Percentiles rank a stretch among this genome's conserved stretches.
phyloP scores from a whole-genome alignment of 768 basidiomycete genomes.

The Gelatoporia subvermispora region DNA sequence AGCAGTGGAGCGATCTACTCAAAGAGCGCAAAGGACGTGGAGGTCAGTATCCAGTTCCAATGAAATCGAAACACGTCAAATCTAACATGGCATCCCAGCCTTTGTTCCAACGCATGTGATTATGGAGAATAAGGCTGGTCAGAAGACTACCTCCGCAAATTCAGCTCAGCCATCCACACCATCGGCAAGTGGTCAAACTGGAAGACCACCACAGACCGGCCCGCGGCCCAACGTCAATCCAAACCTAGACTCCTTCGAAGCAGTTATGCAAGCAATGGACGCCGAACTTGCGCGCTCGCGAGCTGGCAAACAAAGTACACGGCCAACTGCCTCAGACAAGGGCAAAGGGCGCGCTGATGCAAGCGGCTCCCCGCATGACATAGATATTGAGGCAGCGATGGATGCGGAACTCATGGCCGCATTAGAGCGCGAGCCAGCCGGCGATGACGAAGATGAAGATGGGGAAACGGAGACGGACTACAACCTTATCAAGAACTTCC shows the following conservation, averaged over 20 bases:
- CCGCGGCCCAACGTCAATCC: constrained; percentile 50
- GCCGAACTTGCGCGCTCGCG: constrained; percentile 59
- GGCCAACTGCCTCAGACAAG: constrained; percentile 24
- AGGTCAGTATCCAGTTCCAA: no score
- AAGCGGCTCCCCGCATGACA: constrained; percentile 36
- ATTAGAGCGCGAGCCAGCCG: constrained; percentile 41
- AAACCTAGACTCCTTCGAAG: constrained; percentile 87
- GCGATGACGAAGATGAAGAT: constrained; percentile 46
- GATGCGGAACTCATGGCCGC: constrained; percentile 75
- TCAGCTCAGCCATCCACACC: background rate
- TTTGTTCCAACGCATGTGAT: constrained; percentile 19
- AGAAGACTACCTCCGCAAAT: background rate
- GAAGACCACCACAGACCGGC: constrained; percentile 23
- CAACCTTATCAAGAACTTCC: constrained; percentile 90
- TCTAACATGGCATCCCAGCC: constrained; percentile 6
- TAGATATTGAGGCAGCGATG: constrained; percentile 83
- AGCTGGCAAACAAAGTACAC: constrained; percentile 16
- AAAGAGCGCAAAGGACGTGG: constrained; percentile 73
- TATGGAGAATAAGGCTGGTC: constrained; percentile 5
- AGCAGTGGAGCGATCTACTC: constrained; percentile 88
- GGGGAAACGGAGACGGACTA: constrained; percentile 64
- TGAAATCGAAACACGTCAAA: no score
- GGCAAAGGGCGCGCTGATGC: constrained; percentile 44
- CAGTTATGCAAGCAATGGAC: constrained; percentile 96
- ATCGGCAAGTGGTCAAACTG: background rate